A percentile compares a stretch with the other conserved stretches of the same genome.
Conservation (phyloP, 108 stramenopile species). For the Pelagomonas calceolata region DNA sequence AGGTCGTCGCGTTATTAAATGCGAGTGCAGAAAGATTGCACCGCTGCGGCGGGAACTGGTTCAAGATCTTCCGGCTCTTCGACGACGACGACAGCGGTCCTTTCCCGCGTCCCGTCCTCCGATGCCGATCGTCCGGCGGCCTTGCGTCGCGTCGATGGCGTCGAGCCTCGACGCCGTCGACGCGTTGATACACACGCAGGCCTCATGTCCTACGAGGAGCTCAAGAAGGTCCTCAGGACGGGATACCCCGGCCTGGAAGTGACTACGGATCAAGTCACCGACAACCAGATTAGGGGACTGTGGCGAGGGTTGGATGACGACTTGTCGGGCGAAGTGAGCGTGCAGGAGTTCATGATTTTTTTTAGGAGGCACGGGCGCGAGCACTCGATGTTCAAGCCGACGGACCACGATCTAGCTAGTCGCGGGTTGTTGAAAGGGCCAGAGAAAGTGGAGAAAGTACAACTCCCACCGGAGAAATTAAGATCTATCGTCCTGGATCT, state of each 20-base stretch:
- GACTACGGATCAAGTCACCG: neutral
- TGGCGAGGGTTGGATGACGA: neutral
- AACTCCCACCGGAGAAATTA: too few species aligned
- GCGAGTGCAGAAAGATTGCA: neutral
- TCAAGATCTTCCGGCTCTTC: neutral
- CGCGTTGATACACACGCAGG: too few species aligned
- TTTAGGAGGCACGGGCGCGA: neutral
- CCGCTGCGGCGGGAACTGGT: neutral
- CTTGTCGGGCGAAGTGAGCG: neutral
- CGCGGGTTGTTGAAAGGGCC: too few species aligned
- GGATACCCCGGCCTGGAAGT: neutral
- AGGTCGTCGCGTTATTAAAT: neutral
- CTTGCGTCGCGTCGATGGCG: too few species aligned
- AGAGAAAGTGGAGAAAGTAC: too few species aligned
- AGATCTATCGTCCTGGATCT: neutral
- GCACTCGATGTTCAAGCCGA: too few species aligned
- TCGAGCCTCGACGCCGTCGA: too few species aligned
- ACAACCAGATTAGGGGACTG: neutral
- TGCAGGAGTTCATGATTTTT: neutral
- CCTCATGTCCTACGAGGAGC: neutral
- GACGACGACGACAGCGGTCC: neutral
- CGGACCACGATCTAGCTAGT: too few species aligned
- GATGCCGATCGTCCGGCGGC: too few species aligned
- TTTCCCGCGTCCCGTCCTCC: too few species aligned
- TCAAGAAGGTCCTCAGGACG: neutral